Percentiles rank a stretch among this genome's conserved stretches.
These are phyloP conservation scores for Suillus occidentalis DNA, from an alignment of 768 basidiomycete genomes.

Conservation along the genomic window DNA sequence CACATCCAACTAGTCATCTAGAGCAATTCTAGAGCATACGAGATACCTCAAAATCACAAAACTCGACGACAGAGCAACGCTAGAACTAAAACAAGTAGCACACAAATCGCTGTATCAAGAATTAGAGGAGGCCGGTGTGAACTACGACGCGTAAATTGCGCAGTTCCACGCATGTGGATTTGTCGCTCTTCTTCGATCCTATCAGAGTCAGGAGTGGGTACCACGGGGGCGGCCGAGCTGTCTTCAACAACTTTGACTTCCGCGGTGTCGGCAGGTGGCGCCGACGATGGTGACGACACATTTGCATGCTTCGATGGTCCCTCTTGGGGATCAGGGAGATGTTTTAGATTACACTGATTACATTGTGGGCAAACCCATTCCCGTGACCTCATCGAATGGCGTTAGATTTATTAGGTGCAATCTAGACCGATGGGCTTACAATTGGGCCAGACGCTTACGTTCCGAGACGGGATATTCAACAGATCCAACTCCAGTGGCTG, in stretches of 20 bases:
- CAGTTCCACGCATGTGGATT: slow-evolving; percentile 19
- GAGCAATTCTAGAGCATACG: not conserved
- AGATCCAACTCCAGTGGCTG: slow-evolving; percentile 85
- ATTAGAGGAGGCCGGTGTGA: slow-evolving; percentile 54
- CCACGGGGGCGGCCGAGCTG: slow-evolving; percentile 14
- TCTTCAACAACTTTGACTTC: slow-evolving; percentile 19
- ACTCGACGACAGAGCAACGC: slow-evolving; percentile 66
- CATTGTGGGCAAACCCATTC: slow-evolving; percentile 81
- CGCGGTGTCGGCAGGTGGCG: slow-evolving; percentile 17
- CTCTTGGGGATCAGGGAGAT: slow-evolving; percentile 64
- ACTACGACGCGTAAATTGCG: slow-evolving; percentile 16
- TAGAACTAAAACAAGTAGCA: slow-evolving; percentile 66
- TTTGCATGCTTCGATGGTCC: slow-evolving; percentile 15
- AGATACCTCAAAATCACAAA: slow-evolving; percentile 28
- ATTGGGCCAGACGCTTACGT: slow-evolving; percentile 71
- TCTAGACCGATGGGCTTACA: slow-evolving; percentile 49
- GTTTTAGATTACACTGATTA: slow-evolving; percentile 60
- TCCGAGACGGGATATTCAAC: slow-evolving; percentile 76
- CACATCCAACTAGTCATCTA: not conserved
- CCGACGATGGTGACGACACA: not conserved
- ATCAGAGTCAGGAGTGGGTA: slow-evolving; percentile 13
- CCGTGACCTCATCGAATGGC: slow-evolving; percentile 56
- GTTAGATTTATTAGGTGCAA: slow-evolving; percentile 11
- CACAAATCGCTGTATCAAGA: slow-evolving; percentile 72
- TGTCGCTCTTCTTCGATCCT: slow-evolving; percentile 14